Conservation (phyloP, 164 flowering plant genomes). For the Warburgia ugandensis region DNA sequence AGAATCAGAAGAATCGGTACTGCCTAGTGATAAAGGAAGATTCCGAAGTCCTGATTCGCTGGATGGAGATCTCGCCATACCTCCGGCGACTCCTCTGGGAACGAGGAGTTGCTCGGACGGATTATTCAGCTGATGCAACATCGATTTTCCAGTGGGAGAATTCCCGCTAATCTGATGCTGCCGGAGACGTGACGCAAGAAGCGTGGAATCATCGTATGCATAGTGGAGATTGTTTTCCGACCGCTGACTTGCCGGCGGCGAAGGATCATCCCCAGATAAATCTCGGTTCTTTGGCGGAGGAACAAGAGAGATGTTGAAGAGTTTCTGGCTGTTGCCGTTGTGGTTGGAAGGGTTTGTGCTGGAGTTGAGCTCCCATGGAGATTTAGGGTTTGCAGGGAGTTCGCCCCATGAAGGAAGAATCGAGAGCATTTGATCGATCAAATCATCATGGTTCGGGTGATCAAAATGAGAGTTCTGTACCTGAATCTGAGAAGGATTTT, state of each 20-base stretch:
- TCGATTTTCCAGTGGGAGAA: conserved; percentile 15
- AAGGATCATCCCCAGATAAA: no score
- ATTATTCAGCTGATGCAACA: conserved; percentile 31
- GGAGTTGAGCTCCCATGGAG: no score
- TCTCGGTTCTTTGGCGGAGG: no score
- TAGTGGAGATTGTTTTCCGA: no score
- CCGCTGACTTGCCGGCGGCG: no score
- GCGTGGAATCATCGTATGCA: conserved; percentile 39
- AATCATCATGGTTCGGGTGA: conserved; percentile 53
- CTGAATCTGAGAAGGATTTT: conserved; percentile 23
- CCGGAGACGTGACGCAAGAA: conserved; percentile 55
- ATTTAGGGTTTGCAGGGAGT: conserved; percentile 17
- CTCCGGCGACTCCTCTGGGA: conserved; percentile 19
- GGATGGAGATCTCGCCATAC: conserved; percentile 20
- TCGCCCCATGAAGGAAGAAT: conserved; percentile 37
- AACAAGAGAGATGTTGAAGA: conserved; percentile 11
- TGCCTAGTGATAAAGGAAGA: conserved; percentile 27
- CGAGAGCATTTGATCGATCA: conserved; percentile 82
- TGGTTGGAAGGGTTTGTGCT: no score
- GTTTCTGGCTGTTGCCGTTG: conserved; percentile 8
- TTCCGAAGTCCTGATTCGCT: conserved; percentile 24
- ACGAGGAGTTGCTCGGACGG: conserved; percentile 43
- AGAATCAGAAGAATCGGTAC: conserved; percentile 15
- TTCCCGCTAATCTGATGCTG: conserved; percentile 60
- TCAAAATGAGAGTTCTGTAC: conserved; percentile 20